A percentile compares a stretch with the other conserved stretches of the same genome.
These are phyloP conservation scores for Rubus idaeus DNA, from an alignment of 306 rosid genomes.

Conservation along the genomic window DNA sequence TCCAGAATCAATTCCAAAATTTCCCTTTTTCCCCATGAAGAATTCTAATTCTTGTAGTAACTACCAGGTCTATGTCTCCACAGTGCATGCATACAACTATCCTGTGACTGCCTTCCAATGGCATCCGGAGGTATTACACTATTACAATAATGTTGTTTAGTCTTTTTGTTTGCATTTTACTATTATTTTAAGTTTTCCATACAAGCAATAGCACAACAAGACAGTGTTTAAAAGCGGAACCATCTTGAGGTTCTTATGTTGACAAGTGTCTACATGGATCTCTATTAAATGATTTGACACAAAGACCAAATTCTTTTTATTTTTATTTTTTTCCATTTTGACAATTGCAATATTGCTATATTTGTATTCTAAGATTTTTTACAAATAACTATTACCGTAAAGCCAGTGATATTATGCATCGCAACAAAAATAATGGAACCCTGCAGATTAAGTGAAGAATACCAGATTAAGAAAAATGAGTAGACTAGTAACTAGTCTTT, in stretches of 20 bases:
- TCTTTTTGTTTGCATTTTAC: neutral
- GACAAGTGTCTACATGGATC: neutral
- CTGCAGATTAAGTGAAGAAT: neutral
- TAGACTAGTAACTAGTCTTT: neutral
- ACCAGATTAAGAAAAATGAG: neutral
- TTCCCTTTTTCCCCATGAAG: constrained; percentile 1
- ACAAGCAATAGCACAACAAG: neutral
- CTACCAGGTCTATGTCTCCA: constrained; percentile 80
- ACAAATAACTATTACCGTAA: neutral
- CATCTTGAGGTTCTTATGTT: neutral
- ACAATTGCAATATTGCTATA: neutral
- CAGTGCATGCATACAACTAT: constrained; percentile 57
- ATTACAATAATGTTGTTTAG: constrained; percentile 6
- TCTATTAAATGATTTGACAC: too few species aligned
- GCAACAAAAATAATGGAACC: neutral
- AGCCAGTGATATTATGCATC: neutral
- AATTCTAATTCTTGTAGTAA: constrained; percentile 23
- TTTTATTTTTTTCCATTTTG: neutral
- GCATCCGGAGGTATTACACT: constrained; percentile 94
- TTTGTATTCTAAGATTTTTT: neutral
- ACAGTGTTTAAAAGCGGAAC: neutral
- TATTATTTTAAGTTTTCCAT: neutral
- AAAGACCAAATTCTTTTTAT: too few species aligned
- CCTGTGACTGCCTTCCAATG: constrained; percentile 96
- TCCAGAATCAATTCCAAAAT: neutral